phyloP scores from a whole-genome alignment of 2,329 filamentous ascomycete genomes.

The Fusarium domesticum region DNA sequence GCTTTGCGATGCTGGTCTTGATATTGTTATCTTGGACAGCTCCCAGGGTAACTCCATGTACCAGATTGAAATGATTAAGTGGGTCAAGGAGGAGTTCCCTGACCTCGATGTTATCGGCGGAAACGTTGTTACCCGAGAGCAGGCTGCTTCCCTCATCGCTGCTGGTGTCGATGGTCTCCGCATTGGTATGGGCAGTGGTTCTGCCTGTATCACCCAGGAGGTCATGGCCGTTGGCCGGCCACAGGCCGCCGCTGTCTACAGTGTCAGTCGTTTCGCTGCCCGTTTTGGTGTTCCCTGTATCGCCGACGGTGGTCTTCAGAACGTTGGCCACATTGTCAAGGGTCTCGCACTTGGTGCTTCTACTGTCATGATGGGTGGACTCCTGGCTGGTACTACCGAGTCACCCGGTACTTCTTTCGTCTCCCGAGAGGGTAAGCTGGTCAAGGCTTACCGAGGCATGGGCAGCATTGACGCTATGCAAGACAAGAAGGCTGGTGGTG shows the following conservation, averaged over 20 bases:
- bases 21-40: constrained; percentile 93
- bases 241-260: constrained; percentile 89
- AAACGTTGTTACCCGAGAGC: constrained; percentile 97
- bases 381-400: constrained; percentile 94
- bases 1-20: constrained; percentile 90
- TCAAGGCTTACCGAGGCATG: constrained; percentile 99
- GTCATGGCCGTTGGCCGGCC: constrained; percentile 98
- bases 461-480: constrained; percentile 99
- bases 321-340: constrained; percentile 98
- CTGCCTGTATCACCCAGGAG: constrained; percentile 98
- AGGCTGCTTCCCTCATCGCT: constrained; percentile 87
- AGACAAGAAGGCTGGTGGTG: constrained; percentile 88
- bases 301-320: constrained; percentile 95
- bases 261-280: constrained; percentile 83
- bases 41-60: constrained; percentile 98
- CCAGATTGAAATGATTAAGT: constrained; percentile 98
- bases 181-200: constrained; percentile 98
- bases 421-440: constrained; percentile 92
- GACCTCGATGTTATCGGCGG: constrained; percentile 91
- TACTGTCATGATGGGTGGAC: constrained; percentile 98
- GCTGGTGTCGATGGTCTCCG: constrained; percentile 94
- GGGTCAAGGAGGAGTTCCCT: constrained; percentile 84
- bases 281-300: constrained; percentile 97
- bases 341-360: constrained; percentile 90
- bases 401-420: constrained; percentile 97